Conservation (phyloP, 306 rosid species). For the Cajanus cajan region DNA sequence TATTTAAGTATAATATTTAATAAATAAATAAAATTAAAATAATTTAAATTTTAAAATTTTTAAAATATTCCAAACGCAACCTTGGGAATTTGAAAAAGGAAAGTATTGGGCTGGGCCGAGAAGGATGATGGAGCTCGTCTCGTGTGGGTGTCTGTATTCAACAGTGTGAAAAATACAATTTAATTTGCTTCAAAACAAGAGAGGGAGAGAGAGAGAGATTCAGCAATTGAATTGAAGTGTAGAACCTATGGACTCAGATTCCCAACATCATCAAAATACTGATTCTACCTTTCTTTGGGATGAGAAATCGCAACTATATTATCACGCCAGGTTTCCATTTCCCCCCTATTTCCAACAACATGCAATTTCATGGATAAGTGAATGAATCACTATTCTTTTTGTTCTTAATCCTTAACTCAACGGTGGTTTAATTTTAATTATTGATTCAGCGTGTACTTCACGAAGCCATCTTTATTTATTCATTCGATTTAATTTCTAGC, state of each 20-base stretch:
- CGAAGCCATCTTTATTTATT: background rate
- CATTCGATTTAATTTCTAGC: background rate
- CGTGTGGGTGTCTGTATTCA: too few relatives aligned
- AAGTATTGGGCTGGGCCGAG: background rate
- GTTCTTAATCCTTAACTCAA: background rate
- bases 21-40: too few relatives aligned
- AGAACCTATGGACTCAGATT: constrained; percentile 34
- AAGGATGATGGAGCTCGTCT: background rate
- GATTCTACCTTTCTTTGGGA: constrained; percentile 75
- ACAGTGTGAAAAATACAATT: background rate
- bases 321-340: constrained; percentile 64
- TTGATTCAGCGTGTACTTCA: background rate
- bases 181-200: background rate
- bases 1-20: too few relatives aligned
- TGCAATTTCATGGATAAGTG: background rate
- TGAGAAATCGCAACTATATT: constrained; percentile 66
- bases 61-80: too few relatives aligned
- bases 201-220: too few relatives aligned
- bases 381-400: background rate
- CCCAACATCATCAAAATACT: constrained; percentile 28
- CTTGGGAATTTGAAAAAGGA: background rate
- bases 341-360: background rate
- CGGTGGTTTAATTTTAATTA: background rate
- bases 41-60: too few relatives aligned
- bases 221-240: background rate